Evolutionary conservation across 2,329 filamentous ascomycete genomes (phyloP).

Genomic region (Chalara sp.): DNA sequence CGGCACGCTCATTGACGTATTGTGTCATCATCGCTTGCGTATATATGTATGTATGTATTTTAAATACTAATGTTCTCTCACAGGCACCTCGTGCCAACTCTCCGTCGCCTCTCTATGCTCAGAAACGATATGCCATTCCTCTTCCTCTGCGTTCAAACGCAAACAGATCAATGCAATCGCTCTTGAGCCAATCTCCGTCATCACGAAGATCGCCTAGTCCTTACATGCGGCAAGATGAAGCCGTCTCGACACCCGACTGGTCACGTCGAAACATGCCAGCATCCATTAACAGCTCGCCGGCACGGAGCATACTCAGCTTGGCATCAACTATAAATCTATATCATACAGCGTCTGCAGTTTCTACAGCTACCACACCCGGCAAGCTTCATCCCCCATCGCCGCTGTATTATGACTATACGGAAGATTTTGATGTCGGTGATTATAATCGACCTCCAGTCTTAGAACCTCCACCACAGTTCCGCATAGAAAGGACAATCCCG

Average conservation of each 20-base stretch:
- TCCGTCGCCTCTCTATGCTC: conserved; percentile 23
- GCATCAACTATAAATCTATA: conserved; percentile 24
- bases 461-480: conserved; percentile 22
- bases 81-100: conserved; percentile 20
- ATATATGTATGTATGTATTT: too few relatives aligned
- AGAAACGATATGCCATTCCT: conserved; percentile 20
- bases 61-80: not conserved
- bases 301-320: conserved; percentile 23
- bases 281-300: conserved; percentile 23
- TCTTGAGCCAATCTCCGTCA: conserved; percentile 20
- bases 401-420: conserved; percentile 29
- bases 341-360: conserved; percentile 10
- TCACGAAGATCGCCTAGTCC: conserved; percentile 21
- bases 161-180: conserved; percentile 23
- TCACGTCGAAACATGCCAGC: conserved; percentile 12
- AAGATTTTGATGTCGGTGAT: conserved; percentile 25
- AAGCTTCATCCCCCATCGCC: conserved; percentile 21
- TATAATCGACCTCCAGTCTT: conserved; percentile 9
- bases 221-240: conserved; percentile 11
- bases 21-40: too few relatives aligned
- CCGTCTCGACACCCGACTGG: conserved; percentile 15
- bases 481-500: conserved; percentile 22
- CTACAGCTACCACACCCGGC: conserved; percentile 21
- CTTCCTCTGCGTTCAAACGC: conserved; percentile 18
- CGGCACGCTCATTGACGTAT: not conserved